These are phyloP conservation scores for Corniculantispora saksenae DNA, from an alignment of 2,329 filamentous ascomycete genomes.

Conservation along the genomic window DNA sequence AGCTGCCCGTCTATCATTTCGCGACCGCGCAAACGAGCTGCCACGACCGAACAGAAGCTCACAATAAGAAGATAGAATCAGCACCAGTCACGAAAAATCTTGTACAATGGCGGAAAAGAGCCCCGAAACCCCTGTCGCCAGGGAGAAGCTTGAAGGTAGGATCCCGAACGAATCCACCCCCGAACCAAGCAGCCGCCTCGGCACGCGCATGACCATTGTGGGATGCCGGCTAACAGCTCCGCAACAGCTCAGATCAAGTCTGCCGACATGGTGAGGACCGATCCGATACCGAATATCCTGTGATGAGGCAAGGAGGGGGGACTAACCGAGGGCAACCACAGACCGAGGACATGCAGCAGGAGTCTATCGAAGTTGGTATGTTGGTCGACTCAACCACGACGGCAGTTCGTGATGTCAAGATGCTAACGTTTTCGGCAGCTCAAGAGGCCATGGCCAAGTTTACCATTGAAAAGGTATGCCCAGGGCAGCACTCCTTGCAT, in stretches of 20 bases:
- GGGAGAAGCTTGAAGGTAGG: constrained; percentile 77
- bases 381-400: neutral
- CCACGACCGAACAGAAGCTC: neutral
- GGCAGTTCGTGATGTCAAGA: constrained; percentile 12
- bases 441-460: constrained; percentile 65
- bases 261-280: constrained; percentile 81
- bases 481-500: neutral
- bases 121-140: constrained; percentile 50
- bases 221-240: constrained; percentile 8
- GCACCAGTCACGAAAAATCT: neutral
- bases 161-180: neutral
- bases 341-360: constrained; percentile 96
- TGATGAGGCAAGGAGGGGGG: constrained; percentile 14
- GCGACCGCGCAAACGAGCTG: neutral
- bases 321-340: constrained; percentile 45
- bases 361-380: constrained; percentile 91
- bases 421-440: constrained; percentile 38
- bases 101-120: constrained; percentile 42
- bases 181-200: neutral
- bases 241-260: constrained; percentile 89
- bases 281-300: constrained; percentile 29
- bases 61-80: neutral
- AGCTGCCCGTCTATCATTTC: neutral
- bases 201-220: constrained; percentile 1
- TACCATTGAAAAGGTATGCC: constrained; percentile 59